Percentiles rank a stretch among this genome's conserved stretches.
These are phyloP conservation scores for Candida piceae DNA, from an alignment of 805 yeast species.

Conservation along the genomic window DNA sequence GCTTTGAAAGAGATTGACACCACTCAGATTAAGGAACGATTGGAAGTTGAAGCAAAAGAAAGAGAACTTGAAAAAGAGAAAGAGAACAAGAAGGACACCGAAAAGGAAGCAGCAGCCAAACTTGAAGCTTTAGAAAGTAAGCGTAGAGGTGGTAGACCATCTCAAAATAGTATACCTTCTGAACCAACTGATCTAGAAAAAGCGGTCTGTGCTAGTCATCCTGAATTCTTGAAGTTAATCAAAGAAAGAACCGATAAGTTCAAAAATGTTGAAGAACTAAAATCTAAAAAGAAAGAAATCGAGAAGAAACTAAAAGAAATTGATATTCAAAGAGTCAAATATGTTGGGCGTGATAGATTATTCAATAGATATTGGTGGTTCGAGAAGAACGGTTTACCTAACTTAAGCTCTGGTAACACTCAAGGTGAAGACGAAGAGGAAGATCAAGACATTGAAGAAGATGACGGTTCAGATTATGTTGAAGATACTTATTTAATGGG, in stretches of 20 bases:
- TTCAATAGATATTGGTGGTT: constrained; percentile 95
- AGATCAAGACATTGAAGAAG: constrained; percentile 36
- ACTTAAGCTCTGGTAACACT: constrained; percentile 18
- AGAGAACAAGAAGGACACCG: too few species aligned
- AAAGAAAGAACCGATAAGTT: constrained; percentile 39
- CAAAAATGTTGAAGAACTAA: constrained; percentile 39
- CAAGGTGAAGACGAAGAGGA: constrained; percentile 30
- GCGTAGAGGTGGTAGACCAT: constrained; percentile 24
- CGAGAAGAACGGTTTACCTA: constrained; percentile 78
- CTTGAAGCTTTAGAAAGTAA: constrained; percentile 19
- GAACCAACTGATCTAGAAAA: constrained; percentile 32
- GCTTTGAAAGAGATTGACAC: constrained; percentile 25
- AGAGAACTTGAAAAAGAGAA: too few species aligned
- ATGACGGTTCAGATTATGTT: constrained; percentile 42
- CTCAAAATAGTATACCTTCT: constrained; percentile 22
- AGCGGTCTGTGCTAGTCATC: constrained; percentile 36
- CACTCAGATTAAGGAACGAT: constrained; percentile 15
- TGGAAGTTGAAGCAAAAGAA: constrained; percentile 20
- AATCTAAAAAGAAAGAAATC: constrained; percentile 43
- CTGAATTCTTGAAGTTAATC: constrained; percentile 39
- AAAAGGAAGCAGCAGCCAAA: too few species aligned
- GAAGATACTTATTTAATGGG: constrained; percentile 47
- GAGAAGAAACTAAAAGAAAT: constrained; percentile 62
- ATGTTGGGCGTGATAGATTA: constrained; percentile 77
- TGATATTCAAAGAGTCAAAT: constrained; percentile 72